Evolutionary conservation across 129 eudicot species (phyloP).

Genomic region (Centella asiatica): DNA sequence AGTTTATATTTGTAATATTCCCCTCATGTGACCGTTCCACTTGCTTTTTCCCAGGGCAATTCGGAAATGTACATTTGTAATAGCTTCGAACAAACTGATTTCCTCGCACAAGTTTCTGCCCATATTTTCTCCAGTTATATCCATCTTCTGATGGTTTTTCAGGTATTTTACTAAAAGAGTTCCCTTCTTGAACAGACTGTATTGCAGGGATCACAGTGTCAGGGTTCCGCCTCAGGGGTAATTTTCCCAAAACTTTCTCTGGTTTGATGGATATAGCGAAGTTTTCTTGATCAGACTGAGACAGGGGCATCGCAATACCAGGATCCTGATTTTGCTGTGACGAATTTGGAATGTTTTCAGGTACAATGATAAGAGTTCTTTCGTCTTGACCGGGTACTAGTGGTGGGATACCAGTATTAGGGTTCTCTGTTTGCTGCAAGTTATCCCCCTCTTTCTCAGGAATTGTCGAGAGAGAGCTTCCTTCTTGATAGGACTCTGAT

Average conservation of each 20-base stretch:
- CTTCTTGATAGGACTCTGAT: conserved; percentile 37
- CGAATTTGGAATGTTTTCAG: conserved; percentile 14
- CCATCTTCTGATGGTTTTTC: conserved; percentile 79
- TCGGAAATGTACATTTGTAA: conserved; percentile 70
- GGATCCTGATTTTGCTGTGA: conserved; percentile 24
- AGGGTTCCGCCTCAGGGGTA: conserved; percentile 55
- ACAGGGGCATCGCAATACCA: conserved; percentile 7
- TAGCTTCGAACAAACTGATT: conserved; percentile 73
- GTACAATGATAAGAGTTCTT: not conserved
- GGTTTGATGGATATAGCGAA: conserved; percentile 18
- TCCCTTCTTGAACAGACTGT: conserved; percentile 44
- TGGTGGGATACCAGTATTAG: conserved; percentile 18
- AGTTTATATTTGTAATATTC: conserved; percentile 55
- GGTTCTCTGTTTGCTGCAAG: not conserved
- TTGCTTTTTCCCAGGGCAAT: conserved; percentile 76
- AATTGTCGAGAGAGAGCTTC: conserved; percentile 24
- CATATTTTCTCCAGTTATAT: conserved; percentile 88
- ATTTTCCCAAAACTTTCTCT: conserved; percentile 53
- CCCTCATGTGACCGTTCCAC: conserved; percentile 84
- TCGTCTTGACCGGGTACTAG: conserved; percentile 22
- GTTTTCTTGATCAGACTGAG: conserved; percentile 25
- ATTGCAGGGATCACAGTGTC: conserved; percentile 30
- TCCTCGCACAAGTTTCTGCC: conserved; percentile 78
- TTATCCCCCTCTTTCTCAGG: conserved; percentile 28
- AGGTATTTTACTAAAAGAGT: conserved; percentile 34